Evolutionary conservation across 371 early-diverging fungal species (phyloP), one percentile per base, ranked within the genome.

Genomic region (Circinella umbellata): DNA sequence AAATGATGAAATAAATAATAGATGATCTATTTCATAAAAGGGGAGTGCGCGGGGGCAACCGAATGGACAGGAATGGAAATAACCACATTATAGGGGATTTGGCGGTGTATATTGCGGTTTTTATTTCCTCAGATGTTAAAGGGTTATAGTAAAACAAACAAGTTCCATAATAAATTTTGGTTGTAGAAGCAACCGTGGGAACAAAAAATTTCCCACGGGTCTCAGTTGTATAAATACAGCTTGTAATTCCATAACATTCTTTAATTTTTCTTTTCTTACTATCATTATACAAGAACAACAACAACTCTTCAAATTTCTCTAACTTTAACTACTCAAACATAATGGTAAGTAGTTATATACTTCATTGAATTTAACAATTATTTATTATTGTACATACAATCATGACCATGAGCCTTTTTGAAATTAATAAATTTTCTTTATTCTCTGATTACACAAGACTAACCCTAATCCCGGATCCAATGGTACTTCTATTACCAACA

Each of bases 401-500:
- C 27, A 27, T 27, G 27, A 27, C 27, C 27, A 27, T 1, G 27
- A 27, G 2, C 27, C 27, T 27, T 27, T 27, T 27, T 27, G 27
- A 27, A 27, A 27, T 27, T 27, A 27, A 27, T 27, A 27, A 27
- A 27, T 27, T 27, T 27, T 27, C 27, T 27, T 27, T 27, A 27
- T 27, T 27, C 5, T 18, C 6, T 8, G 53, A 57, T 57, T 57
- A 57, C 57, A 71, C 53, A 63, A 61, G 57, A 57, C 57, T 27
- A 57, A 57, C 57, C 3, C 57, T 57, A 57, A 11, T 14, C 35
- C 57, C 35, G 57, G 57, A 57, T 27, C 57, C 57, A 57, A 57
- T n/a, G 57, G 57, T 13, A 27, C 20, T 18, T 20, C 57, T 57
- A 15, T 15, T 3, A 51, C 51, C 37, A 71, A 53, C 60, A 78